Base-by-base conservation (phyloP, 495 filamentous ascomycete species). In the Sordaria brevicollis region DNA sequence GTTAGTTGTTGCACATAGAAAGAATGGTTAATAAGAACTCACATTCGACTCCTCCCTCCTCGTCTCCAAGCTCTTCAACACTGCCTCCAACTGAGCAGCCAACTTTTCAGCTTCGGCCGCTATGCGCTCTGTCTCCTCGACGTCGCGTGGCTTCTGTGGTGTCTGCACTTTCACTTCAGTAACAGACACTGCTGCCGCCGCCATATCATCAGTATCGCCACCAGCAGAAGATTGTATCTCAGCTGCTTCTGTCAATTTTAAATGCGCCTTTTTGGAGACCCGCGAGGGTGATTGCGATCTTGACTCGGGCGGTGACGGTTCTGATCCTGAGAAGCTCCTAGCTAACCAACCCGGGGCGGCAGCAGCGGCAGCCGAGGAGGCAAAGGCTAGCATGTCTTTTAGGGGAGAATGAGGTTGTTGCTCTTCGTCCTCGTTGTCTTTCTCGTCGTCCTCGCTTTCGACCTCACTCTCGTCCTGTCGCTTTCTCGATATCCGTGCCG, bases 41-140 rank as follows among this genome's bases (percentile, higher is more conserved):
- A 79, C 85, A 74, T 84, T 80, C 21, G 84, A 82, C 72, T 87
- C 85, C 71, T 86, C 83, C 41, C 79, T 81, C 49, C 86, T 76
- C 29, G 74, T 75, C 66, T 79, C 74, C 10, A 87, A 71, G 43
- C 77, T 81, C 43, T 74, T 70, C 29, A 82, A 70, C 8, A 82
- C 77, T 10, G 67, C 70, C 5, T 74, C 76, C 29, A 87, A 66
- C 65, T 81, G 77, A n/a, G 73, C 71, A 35, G 76, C 74, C 29
- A 87, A 67, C 62, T 75, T 72, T 35, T 85, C 79, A 10, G 82
- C 81, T 68, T 82, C 83, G 29, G 70, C 71, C 1, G 78, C 78
- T 5, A 86, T 68, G 19, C 75, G 74, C 54, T 70, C 74, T 10
- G 77, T 62, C 11, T 62, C 49, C 15, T 13, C 76, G 39, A 81